Conservation (phyloP, 164 flowering plant species). For the Kalanchoe fedtschenkoi region DNA sequence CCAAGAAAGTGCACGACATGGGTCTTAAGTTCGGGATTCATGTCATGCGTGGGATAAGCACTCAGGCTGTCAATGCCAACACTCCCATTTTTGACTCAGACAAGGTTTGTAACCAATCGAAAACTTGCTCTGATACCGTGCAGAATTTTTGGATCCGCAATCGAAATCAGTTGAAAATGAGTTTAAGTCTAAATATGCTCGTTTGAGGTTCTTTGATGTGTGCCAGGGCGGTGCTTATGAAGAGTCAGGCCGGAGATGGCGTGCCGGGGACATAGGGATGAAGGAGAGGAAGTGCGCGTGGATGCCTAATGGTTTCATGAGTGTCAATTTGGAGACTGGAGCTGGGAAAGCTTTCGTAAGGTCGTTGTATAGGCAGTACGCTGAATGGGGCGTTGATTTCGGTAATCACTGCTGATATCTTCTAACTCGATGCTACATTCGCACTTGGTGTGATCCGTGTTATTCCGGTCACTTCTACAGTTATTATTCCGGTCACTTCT, state of each 20-base stretch:
- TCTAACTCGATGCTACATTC: not conserved
- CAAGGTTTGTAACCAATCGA: slow-evolving; percentile 29
- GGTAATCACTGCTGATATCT: slow-evolving; percentile 27
- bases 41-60: slow-evolving; percentile 93
- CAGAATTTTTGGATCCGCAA: not conserved
- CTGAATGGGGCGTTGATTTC: slow-evolving; percentile 94
- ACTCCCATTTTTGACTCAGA: slow-evolving; percentile 59
- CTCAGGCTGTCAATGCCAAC: slow-evolving; percentile 78
- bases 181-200: not conserved
- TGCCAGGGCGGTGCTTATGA: slow-evolving; percentile 54
- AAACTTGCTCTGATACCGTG: not conserved
- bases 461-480: not conserved
- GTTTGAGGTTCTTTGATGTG: slow-evolving; percentile 4
- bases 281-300: slow-evolving; percentile 64
- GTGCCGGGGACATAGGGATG: slow-evolving; percentile 64
- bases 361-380: slow-evolving; percentile 82
- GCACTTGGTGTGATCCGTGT: not conserved
- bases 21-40: slow-evolving; percentile 95
- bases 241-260: slow-evolving; percentile 57
- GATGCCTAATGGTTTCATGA: slow-evolving; percentile 93
- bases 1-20: slow-evolving; percentile 67
- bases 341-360: slow-evolving; percentile 84
- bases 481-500: slow-evolving; percentile 9
- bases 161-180: not conserved
- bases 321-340: slow-evolving; percentile 54